Percentiles rank a stretch among this genome's conserved stretches.
Conservation (phyloP, 768 basidiomycete species). For the Amanita rubescens region DNA sequence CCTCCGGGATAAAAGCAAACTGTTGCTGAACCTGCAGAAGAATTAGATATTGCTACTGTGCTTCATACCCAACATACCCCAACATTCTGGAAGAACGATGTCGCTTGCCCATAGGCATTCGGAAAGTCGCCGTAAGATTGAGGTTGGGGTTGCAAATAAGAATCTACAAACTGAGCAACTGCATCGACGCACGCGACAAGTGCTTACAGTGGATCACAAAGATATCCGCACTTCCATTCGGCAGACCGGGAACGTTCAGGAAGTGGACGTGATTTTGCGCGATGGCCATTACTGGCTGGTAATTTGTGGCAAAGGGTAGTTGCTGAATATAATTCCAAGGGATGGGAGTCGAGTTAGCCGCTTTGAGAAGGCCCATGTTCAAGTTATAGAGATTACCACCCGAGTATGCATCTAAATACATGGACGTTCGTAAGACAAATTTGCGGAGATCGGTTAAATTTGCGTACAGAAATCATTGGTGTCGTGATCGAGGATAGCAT, state of each 20-base stretch:
- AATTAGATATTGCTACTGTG: background rate
- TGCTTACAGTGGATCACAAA: conserved; percentile 72
- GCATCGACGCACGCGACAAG: background rate
- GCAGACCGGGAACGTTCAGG: conserved; percentile 49
- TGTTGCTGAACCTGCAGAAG: conserved; percentile 53
- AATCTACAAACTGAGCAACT: conserved; percentile 28
- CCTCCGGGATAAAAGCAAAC: conserved; percentile 72
- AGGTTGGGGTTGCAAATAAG: conserved; percentile 59
- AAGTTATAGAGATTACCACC: conserved; percentile 58
- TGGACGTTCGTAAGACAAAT: background rate
- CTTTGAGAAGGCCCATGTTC: conserved; percentile 58
- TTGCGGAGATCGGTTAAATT: background rate
- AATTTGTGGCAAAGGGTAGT: conserved; percentile 43
- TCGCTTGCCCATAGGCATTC: conserved; percentile 55
- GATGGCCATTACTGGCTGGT: conserved; percentile 58
- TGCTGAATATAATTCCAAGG: conserved; percentile 59
- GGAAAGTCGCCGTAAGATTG: conserved; percentile 69
- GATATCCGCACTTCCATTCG: conserved; percentile 53
- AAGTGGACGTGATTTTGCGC: conserved; percentile 74
- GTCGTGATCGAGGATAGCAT: conserved; percentile 85
- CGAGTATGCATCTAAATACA: conserved; percentile 56
- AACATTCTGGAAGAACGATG: conserved; percentile 56
- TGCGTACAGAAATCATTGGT: conserved; percentile 81
- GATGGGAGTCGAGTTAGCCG: conserved; percentile 49
- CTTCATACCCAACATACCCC: conserved; percentile 32